phyloP scores from a whole-genome alignment of 2,329 filamentous ascomycete genomes.

The Rhexocercosporidium sp. region DNA sequence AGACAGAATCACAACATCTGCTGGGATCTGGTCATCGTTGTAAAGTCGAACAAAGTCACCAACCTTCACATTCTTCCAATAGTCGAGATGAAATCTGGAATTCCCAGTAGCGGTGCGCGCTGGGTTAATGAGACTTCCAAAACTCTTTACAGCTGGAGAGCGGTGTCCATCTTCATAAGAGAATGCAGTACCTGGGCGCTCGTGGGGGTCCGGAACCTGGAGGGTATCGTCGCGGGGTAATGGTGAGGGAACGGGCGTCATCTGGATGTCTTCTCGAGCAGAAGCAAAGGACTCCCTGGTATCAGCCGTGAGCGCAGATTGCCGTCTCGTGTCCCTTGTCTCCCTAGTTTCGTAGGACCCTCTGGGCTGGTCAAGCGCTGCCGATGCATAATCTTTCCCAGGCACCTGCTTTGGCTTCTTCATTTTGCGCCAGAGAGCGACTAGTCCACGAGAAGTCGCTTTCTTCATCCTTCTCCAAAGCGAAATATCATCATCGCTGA shows the following conservation, averaged over 20 bases:
- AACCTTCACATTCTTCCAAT: constrained; percentile 94
- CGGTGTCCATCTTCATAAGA: constrained; percentile 48
- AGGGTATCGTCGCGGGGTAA: constrained; percentile 53
- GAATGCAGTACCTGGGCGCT: constrained; percentile 43
- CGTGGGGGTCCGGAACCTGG: constrained; percentile 38
- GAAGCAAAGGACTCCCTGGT: constrained; percentile 57
- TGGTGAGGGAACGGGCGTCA: constrained; percentile 93
- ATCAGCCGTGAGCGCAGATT: constrained; percentile 38
- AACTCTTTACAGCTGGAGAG: constrained; percentile 50
- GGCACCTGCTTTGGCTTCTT: constrained; percentile 54
- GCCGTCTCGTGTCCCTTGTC: constrained; percentile 26
- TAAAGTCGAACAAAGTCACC: constrained; percentile 97
- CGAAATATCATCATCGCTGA: constrained; percentile 83
- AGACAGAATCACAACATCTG: constrained; percentile 88
- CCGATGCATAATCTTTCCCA: constrained; percentile 29
- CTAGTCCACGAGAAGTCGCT: constrained; percentile 58
- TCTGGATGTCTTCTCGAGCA: constrained; percentile 78
- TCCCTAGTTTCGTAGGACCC: constrained; percentile 66
- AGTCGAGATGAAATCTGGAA: constrained; percentile 88
- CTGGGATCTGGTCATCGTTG: constrained; percentile 93
- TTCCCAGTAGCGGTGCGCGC: constrained; percentile 67
- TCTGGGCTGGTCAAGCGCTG: constrained; percentile 37
- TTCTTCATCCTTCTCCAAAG: constrained; percentile 92
- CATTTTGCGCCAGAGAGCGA: constrained; percentile 51
- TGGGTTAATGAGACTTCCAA: constrained; percentile 76